Base-by-base conservation (phyloP, 345 rosid genomes). In the Sonneratia alba region DNA sequence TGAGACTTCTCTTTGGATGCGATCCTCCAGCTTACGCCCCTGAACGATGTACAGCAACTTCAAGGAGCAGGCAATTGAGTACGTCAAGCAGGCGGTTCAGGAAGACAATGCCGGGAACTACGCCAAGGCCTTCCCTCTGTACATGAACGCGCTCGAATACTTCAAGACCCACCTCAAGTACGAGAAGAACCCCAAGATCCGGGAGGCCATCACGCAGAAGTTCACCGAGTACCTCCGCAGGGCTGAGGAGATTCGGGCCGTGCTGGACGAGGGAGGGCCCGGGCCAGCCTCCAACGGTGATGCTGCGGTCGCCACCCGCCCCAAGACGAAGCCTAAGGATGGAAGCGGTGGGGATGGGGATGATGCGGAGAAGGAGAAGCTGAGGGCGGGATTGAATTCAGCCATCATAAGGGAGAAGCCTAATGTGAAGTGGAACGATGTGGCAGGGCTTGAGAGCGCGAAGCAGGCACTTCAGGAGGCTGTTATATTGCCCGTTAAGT, bases 81-180 rank as follows among this genome's bases (percentile, higher is more conserved):
- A 87, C 83, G 98, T 88, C 76, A 87, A 87, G 81, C 97, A 93
- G 78, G 98, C 98, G 3, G 98, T 93, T 1, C 83, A 79, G 24
- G 98, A 89, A 57, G 98, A 93, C 70, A 88, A 93, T 85, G 96
- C 91, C 0, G 98, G 98, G 34, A 93, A 93, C 77, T 93, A 93
- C 82, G 79, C 83, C 10, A 93, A 87, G 75, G 98, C 98, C 14
- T 89, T 93, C 67, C 96, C 91, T 71, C 73, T 93, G 21, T 93
- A 93, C 78, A 93, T 85, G 97, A 93, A 89, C 85, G 97, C 98
- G 32, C 87, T 93, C 43, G 98, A 93, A 82, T 91, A 93, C 88
- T 93, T 93, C 85, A 89, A 86, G 77, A 89, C 97, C 75, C 98
- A 93, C 77, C 82, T 93, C 80, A 93, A 93, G 83, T 93, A 93